A percentile compares a stretch with the other conserved stretches of the same genome.
Evolutionary conservation across 306 rosid species (phyloP).

Genomic region (Sicyos edulis): DNA sequence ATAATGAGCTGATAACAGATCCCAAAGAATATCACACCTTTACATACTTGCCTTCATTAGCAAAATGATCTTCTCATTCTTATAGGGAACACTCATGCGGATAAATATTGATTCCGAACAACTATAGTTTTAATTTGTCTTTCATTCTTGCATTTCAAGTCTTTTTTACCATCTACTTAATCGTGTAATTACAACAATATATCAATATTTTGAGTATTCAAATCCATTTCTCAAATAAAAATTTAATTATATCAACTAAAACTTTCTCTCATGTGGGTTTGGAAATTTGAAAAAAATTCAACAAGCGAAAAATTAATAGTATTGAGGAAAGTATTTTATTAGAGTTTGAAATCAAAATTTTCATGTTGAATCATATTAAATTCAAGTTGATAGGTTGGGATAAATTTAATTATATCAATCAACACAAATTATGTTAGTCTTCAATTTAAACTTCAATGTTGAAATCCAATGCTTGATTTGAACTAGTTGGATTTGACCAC

Average conservation of each 20-base stretch:
- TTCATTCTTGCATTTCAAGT: not conserved
- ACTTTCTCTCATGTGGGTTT: too few species aligned
- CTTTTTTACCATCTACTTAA: not conserved
- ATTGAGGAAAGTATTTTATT: too few species aligned
- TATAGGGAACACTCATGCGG: not conserved
- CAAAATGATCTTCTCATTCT: conserved; percentile 1
- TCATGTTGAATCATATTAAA: too few species aligned
- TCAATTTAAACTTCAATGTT: conserved; percentile 2
- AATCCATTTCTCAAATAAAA: not conserved
- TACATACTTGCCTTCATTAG: not conserved
- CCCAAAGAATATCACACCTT: not conserved
- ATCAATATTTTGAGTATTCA: not conserved
- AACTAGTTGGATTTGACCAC: not conserved
- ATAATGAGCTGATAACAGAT: not conserved
- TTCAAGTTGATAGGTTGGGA: too few species aligned
- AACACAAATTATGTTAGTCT: too few species aligned
- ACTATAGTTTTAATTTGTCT: too few species aligned
- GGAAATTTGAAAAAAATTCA: too few species aligned
- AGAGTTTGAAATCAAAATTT: too few species aligned
- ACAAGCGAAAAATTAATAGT: too few species aligned
- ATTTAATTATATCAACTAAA: too few species aligned
- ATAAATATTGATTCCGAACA: not conserved
- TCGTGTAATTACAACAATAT: not conserved
- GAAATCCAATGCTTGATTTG: not conserved
- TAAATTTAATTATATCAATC: too few species aligned